Evolutionary conservation across 2,329 filamentous ascomycete genomes (phyloP), one percentile per base, ranked within the genome.

Genomic region (Alternaria longipes): DNA sequence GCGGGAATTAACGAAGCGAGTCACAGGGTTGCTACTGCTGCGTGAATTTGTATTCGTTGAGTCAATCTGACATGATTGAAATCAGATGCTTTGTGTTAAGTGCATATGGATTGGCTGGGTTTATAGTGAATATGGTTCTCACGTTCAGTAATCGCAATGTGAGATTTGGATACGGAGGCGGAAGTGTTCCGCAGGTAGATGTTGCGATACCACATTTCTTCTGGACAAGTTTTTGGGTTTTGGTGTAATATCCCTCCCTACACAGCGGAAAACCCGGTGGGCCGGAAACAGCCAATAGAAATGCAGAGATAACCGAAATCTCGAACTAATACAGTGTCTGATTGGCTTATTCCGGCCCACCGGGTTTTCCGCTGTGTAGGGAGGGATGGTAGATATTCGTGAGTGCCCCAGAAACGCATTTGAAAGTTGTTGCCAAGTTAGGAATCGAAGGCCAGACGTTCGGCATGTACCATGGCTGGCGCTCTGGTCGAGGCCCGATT

Each of bases 1-100:
- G 45, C 46, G 8, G 60, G 46, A 7, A 53, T 69, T 18, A 68
- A 64, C 36, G 54, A 26, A 28, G 49, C 34, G 18, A 38, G 16
- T 8, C 9, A 30, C 8, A 40, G 11, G 28, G 36, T 61, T 44
- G 42, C 54, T 40, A 54, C 59, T 58, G 44, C 49, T 18, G 49
- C 49, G 4, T 61, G 44, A 30, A 22, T 32, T 32, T 40, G 14
- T 36, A 36, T 14, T 12, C 22, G 22, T 34, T 14, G 28, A 49
- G 22, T 24, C 18, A 49, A 32, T 36, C 3, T 20, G 30, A 24
- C 28, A 3, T 41, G 2, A 12, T 41, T 24, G 40, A 16, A 24
- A 42, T 8, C 12, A 42, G 11, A 42, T 24, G 40, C 20, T 14
- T 42, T 12, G 3, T 16, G 9, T 24, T 24, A 4, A 14, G 40